Evolutionary conservation across 768 basidiomycete species (phyloP), one percentile per base, ranked within the genome.

Genomic region (Leccinum uliginosum): DNA sequence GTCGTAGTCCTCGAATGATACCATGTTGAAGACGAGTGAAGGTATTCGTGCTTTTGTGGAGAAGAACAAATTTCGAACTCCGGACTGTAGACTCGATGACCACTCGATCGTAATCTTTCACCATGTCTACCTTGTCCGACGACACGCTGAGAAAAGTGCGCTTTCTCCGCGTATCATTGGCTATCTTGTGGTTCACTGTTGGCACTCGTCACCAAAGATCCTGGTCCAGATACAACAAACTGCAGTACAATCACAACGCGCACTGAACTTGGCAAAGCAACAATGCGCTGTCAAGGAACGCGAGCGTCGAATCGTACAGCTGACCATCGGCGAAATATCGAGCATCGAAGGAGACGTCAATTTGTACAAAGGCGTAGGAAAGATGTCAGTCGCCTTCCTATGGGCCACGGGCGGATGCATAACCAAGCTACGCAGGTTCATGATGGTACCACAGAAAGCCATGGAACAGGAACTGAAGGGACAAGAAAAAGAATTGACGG

Each of bases 331-430:
- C 61, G 93, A 98, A 70, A 84, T 98, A 59, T 77, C 76, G 30
- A 76, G 79, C 34, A 81, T 94, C 50, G 78, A 84, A 61, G 83
- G 82, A 26, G 80, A 88, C 58, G 86, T 89, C 12, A 91, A 88
- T 66, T 75, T 97, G 64, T 98, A 95, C 75, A 93, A 89, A 66
- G 95, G 95, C 48, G 91, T 98, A 46, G 95, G 95, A 30, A 98
- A 98, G 75, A 96, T 96, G 95, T 95, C 61, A 59, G 54, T 62
- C 21, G 50, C 26, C 34, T 43, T 50, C 23, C 6, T 50, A 50
- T 19, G 40, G 5, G 53, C 46, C 40, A 40, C 35, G 19, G 47
- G 14, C 43, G 17, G 24, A 45, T 26, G 53, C 47, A 46, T 63
- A 45, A 54, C 26, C 3, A 30, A 43, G 51, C 10, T 51, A 50